phyloP scores from a whole-genome alignment of 139 green algal genomes.

The Chlorella sp. region DNA sequence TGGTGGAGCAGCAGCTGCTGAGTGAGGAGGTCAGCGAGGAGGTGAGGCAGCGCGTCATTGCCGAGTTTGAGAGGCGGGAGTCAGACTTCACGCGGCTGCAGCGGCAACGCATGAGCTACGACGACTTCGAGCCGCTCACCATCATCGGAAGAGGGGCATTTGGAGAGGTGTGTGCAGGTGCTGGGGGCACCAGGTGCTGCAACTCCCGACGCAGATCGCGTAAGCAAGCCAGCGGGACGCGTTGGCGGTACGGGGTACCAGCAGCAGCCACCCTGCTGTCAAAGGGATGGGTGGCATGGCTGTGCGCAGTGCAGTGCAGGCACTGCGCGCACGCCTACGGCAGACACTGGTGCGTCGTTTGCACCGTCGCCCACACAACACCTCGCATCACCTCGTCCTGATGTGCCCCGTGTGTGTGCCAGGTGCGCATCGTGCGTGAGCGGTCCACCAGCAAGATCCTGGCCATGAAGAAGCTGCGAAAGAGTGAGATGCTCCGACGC shows the following conservation, averaged over 20 bases:
- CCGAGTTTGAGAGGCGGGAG: conserved; percentile 67
- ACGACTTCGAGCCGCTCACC: conserved; percentile 92
- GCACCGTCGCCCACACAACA: background rate
- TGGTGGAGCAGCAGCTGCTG: conserved; percentile 65
- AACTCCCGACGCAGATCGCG: too few relatives aligned
- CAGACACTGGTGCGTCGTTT: background rate
- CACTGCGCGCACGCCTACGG: too few relatives aligned
- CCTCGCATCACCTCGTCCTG: background rate
- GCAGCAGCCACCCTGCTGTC: too few relatives aligned
- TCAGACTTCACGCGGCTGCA: conserved; percentile 78
- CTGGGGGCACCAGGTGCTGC: background rate
- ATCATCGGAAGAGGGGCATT: conserved; percentile 97
- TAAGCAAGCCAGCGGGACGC: too few relatives aligned
- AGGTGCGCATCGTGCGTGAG: conserved; percentile 85
- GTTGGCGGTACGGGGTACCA: too few relatives aligned
- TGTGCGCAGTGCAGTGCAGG: too few relatives aligned
- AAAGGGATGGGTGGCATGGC: too few relatives aligned
- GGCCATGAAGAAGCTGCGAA: conserved; percentile 97
- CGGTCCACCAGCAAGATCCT: conserved; percentile 74
- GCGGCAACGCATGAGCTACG: conserved; percentile 70
- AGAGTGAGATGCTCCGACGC: conserved; percentile 91
- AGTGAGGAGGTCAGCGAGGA: conserved; percentile 51
- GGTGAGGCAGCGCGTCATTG: conserved; percentile 34
- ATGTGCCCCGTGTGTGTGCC: background rate
- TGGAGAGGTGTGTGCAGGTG: conserved; percentile 68